Conservation (phyloP, 1,284 basidiomycete genomes). For the Golubevia pallescens region DNA sequence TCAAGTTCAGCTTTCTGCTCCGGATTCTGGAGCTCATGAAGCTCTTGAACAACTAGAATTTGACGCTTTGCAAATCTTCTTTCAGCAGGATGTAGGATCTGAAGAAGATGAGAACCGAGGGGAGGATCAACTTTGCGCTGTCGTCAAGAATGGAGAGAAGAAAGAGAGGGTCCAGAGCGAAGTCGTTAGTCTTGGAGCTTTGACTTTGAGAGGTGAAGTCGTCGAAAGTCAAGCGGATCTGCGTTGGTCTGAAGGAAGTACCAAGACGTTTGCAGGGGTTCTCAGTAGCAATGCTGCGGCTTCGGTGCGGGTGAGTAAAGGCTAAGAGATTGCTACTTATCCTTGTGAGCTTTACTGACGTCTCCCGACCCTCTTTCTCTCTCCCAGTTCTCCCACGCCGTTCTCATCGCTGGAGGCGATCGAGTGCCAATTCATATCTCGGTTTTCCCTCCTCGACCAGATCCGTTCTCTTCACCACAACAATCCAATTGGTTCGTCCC, state of each 20-base stretch:
- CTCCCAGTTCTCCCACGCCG: not conserved
- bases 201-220: not conserved
- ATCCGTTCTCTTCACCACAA: not conserved
- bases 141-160: slow-evolving; percentile 3
- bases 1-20: not conserved
- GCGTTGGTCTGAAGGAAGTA: slow-evolving; percentile 2
- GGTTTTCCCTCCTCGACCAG: not conserved
- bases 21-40: not conserved
- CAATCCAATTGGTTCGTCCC: not conserved
- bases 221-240: not conserved
- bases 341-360: too few relatives aligned
- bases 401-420: slow-evolving; percentile 1
- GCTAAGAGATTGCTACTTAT: not conserved
- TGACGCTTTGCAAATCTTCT: not conserved
- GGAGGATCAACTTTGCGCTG: not conserved
- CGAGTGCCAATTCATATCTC: slow-evolving; percentile 1
- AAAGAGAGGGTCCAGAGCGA: not conserved
- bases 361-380: too few relatives aligned
- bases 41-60: not conserved
- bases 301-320: not conserved
- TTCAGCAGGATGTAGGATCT: not conserved
- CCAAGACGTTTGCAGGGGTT: not conserved
- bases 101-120: not conserved
- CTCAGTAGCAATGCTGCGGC: not conserved
- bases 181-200: not conserved